Evolutionary conservation across 106 monocot species (phyloP).

Genomic region (Hemerocallis citrina): DNA sequence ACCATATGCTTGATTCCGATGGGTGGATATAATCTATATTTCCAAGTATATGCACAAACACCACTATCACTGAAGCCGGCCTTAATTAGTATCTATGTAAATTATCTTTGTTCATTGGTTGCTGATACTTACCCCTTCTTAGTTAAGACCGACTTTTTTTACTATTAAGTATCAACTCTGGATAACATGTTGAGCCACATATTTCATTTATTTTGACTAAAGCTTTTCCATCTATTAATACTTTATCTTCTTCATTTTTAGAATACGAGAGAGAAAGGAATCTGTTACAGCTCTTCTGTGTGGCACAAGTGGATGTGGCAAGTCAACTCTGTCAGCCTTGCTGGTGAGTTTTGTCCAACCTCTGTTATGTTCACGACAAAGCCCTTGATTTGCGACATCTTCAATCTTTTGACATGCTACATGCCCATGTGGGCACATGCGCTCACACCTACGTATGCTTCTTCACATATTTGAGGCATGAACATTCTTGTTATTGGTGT

Average conservation of each 20-base stretch:
- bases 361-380: not conserved
- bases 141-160: no score
- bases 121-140: no score
- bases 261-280: conserved; percentile 86
- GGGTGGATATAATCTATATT: no score
- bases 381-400: not conserved
- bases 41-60: no score
- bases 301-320: conserved; percentile 96
- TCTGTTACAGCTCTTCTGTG: conserved; percentile 87
- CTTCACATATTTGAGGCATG: no score
- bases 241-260: conserved; percentile 19
- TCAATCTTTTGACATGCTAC: not conserved
- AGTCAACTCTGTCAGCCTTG: conserved; percentile 90
- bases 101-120: no score
- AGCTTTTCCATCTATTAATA: not conserved
- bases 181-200: not conserved
- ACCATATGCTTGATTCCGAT: no score
- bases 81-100: no score
- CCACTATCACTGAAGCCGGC: no score
- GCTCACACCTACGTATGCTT: not conserved
- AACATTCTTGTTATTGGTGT: no score
- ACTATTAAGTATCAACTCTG: not conserved
- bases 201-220: not conserved
- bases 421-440: not conserved
- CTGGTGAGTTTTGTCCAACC: conserved; percentile 41